These are phyloP conservation scores for Leishmania braziliensis DNA, from an alignment of 208 protist genomes.

Conservation along the genomic window DNA sequence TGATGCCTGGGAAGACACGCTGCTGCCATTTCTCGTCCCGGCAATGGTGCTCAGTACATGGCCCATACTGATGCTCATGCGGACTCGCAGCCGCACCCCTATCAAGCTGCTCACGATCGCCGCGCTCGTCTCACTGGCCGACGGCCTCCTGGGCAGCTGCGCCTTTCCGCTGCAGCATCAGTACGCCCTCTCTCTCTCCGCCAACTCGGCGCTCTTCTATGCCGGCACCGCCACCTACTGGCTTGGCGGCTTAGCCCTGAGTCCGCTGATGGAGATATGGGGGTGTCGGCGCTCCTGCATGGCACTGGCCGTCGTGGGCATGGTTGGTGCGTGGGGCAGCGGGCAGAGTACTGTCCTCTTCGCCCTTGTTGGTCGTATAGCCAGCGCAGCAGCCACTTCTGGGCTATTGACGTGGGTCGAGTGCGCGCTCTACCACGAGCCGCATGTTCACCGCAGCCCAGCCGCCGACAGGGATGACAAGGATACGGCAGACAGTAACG, in stretches of 20 bases:
- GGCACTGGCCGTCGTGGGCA: slow-evolving; percentile 5
- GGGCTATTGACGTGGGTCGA: slow-evolving; percentile 12
- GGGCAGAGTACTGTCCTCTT: slow-evolving; percentile 6
- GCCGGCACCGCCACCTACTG: slow-evolving; percentile 16
- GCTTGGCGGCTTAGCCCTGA: slow-evolving; percentile 11
- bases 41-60: slow-evolving; percentile 18
- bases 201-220: slow-evolving; percentile 20
- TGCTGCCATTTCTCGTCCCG: slow-evolving; percentile 17
- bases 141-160: slow-evolving; percentile 25
- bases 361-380: slow-evolving; percentile 1
- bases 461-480: background rate
- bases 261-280: slow-evolving; percentile 17
- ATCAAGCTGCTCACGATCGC: slow-evolving; percentile 18
- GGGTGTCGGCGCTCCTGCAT: slow-evolving; percentile 6
- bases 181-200: slow-evolving; percentile 18
- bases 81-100: slow-evolving; percentile 1
- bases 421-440: slow-evolving; percentile 22
- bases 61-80: slow-evolving; percentile 15
- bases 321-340: slow-evolving; percentile 7
- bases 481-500: background rate
- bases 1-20: slow-evolving; percentile 14
- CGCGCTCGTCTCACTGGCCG: slow-evolving; percentile 14
- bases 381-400: slow-evolving; percentile 15
- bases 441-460: background rate
- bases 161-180: slow-evolving; percentile 23